Conservation (phyloP, 2,329 filamentous ascomycete species). For the Aspergillus thermomutatus region DNA sequence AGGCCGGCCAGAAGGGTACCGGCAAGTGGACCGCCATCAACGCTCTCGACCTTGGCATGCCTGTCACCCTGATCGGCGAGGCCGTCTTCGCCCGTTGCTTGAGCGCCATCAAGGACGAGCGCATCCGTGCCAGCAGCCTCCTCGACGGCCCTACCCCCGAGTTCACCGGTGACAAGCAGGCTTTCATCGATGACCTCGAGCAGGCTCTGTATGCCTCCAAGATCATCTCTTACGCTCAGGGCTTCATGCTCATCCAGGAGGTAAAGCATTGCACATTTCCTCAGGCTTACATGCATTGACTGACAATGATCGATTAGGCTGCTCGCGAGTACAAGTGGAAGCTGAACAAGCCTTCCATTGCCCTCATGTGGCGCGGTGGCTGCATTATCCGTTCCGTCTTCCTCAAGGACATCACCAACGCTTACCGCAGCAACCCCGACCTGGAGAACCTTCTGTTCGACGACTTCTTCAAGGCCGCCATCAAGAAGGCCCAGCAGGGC, state of each 20-base stretch:
- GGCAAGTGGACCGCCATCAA: conserved; percentile 99
- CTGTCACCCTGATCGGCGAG: conserved; percentile 96
- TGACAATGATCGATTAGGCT: conserved; percentile 54
- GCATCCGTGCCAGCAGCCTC: conserved; percentile 72
- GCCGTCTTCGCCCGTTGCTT: conserved; percentile 93
- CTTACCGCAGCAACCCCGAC: conserved; percentile 90
- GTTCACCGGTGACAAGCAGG: conserved; percentile 86
- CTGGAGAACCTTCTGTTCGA: conserved; percentile 98
- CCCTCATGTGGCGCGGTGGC: conserved; percentile 99
- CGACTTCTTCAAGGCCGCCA: conserved; percentile 99
- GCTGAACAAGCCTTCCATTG: conserved; percentile 99
- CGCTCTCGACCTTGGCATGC: conserved; percentile 96
- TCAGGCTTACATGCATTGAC: conserved; percentile 4
- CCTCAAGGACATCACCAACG: conserved; percentile 98
- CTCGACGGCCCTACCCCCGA: conserved; percentile 73
- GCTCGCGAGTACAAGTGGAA: conserved; percentile 97
- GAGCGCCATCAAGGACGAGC: conserved; percentile 91
- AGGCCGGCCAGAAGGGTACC: conserved; percentile 98
- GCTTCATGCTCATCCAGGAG: conserved; percentile 99
- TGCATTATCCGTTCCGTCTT: conserved; percentile 99
- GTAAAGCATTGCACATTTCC: conserved; percentile 50
- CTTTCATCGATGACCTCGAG: conserved; percentile 96
- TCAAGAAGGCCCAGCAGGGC: conserved; percentile 89
- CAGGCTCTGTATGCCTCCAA: conserved; percentile 99
- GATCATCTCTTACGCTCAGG: conserved; percentile 99